These are phyloP conservation scores for Adansonia madagascariensis DNA, from an alignment of 441 rosid species.

Conservation along the genomic window DNA sequence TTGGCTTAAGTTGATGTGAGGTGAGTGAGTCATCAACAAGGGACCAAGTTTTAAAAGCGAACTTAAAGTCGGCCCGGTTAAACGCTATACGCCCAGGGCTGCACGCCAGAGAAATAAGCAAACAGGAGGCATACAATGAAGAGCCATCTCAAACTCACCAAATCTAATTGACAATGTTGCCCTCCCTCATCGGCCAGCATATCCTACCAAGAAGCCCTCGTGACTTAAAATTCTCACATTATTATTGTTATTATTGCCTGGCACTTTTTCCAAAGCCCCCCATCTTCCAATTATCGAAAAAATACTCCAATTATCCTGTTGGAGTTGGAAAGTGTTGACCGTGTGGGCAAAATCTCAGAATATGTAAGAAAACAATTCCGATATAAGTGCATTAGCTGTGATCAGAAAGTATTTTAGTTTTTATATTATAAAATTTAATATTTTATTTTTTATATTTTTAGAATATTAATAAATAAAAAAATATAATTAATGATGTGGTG, in stretches of 20 bases:
- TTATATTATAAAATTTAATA: too few species aligned
- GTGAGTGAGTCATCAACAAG: background rate
- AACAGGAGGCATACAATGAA: too few species aligned
- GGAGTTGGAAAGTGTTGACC: background rate
- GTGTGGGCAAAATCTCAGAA: background rate
- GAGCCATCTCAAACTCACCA: too few species aligned
- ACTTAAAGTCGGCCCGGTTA: background rate
- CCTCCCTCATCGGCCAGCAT: background rate
- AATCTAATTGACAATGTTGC: slow-evolving; percentile 8
- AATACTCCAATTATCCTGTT: too few species aligned
- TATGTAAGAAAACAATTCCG: background rate
- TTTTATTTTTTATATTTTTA: too few species aligned
- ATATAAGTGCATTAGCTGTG: too few species aligned
- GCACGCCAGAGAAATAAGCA: too few species aligned
- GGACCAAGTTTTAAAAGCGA: background rate
- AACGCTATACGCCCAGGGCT: background rate
- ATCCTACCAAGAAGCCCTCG: background rate
- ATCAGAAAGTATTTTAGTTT: too few species aligned
- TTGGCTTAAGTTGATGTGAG: background rate
- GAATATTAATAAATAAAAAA: too few species aligned
- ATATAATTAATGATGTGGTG: too few species aligned
- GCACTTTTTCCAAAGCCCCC: background rate
- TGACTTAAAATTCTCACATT: background rate
- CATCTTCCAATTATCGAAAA: too few species aligned
- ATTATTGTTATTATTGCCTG: background rate